phyloP scores from a whole-genome alignment of 2,329 filamentous ascomycete genomes.

The Didymella pinodella region DNA sequence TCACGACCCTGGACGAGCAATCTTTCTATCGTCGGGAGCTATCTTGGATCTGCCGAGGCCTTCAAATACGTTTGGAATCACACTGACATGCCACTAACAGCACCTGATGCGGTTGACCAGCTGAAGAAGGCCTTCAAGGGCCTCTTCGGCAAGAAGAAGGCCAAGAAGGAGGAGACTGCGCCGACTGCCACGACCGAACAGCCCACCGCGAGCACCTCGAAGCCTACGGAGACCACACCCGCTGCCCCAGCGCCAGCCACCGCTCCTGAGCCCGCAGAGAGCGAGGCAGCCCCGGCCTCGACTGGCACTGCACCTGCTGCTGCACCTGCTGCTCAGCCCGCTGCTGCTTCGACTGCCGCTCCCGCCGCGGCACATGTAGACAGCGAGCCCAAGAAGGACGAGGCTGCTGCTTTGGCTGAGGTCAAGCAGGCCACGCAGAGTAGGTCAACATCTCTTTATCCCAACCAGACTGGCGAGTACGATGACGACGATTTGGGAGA shows the following conservation, averaged over 20 bases:
- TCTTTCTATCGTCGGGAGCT: background rate
- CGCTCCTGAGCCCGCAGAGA: conserved; percentile 31
- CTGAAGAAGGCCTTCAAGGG: conserved; percentile 51
- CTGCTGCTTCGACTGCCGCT: conserved; percentile 24
- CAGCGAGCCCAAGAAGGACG: conserved; percentile 38
- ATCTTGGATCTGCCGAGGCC: background rate
- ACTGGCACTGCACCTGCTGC: conserved; percentile 14
- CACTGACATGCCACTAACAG: conserved; percentile 27
- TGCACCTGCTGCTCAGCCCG: conserved; percentile 22
- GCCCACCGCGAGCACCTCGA: conserved; percentile 34
- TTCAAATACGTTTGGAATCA: background rate
- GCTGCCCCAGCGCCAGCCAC: conserved; percentile 40
- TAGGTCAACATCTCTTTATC: conserved; percentile 38
- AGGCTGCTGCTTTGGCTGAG: conserved; percentile 40
- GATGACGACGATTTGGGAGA: conserved; percentile 23
- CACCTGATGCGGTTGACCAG: conserved; percentile 47
- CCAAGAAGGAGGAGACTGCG: conserved; percentile 41
- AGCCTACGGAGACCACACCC: conserved; percentile 48
- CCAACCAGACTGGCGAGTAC: conserved; percentile 13
- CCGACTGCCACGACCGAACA: conserved; percentile 38
- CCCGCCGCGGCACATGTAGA: conserved; percentile 17
- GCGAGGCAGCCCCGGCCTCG: conserved; percentile 16
- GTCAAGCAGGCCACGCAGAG: conserved; percentile 47
- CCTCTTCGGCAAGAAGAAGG: conserved; percentile 47
- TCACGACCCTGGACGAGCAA: background rate